These are phyloP conservation scores for Mortierella claussenii DNA, from an alignment of 192 early-diverging fungal genomes.

Conservation along the genomic window DNA sequence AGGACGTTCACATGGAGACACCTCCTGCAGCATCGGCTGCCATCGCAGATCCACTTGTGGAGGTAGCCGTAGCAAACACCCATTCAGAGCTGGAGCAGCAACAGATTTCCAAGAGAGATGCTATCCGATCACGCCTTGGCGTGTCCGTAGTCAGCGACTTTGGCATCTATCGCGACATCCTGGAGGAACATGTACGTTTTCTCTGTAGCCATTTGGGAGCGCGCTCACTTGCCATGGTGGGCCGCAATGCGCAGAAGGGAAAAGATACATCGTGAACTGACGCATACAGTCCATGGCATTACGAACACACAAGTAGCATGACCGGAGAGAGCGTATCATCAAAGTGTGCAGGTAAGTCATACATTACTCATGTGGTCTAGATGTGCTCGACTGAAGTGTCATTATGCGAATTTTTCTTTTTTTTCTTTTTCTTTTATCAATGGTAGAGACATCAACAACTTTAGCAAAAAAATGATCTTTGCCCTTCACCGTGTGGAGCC, in stretches of 20 bases:
- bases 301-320: slow-evolving; percentile 19
- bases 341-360: slow-evolving; percentile 41
- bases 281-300: too few species aligned
- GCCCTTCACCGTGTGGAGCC: slow-evolving; percentile 46
- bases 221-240: too few species aligned
- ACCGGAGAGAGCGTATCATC: slow-evolving; percentile 40
- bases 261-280: background rate
- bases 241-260: too few species aligned
- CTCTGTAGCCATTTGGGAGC: background rate
- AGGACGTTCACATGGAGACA: slow-evolving; percentile 41
- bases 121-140: slow-evolving; percentile 22
- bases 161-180: slow-evolving; percentile 38
- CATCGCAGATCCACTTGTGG: background rate
- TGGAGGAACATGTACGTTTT: slow-evolving; percentile 39
- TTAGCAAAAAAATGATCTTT: slow-evolving; percentile 54
- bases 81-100: too few species aligned
- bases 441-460: slow-evolving; percentile 42
- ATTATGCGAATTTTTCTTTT: background rate
- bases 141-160: slow-evolving; percentile 27
- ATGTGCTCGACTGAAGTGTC: too few species aligned
- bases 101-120: background rate
- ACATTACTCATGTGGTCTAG: background rate
- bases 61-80: background rate
- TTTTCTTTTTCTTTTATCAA: background rate
- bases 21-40: slow-evolving; percentile 9